Base-by-base conservation (phyloP, 2,329 filamentous ascomycete species). In the Magnaporthiopsis rhizophila region DNA sequence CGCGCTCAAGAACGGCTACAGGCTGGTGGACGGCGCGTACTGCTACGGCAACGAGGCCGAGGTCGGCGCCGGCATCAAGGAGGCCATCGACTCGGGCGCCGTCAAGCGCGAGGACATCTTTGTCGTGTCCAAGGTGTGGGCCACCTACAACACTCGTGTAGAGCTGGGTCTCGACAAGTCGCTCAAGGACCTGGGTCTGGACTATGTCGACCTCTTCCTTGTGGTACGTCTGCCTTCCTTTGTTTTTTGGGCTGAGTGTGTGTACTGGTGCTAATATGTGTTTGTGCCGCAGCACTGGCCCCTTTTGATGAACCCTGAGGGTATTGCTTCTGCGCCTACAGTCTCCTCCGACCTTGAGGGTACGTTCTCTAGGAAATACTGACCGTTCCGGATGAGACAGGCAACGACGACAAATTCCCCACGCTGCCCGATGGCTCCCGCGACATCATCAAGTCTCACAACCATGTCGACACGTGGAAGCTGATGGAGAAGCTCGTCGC, bases 121-220 rank as follows among this genome's bases (percentile, higher is more conserved):
- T 77, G 85, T 96, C 65, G 90, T 91, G 64, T 91, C 88, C 71
- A 96, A 96, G 82, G 83, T 93, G 53, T 96, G 91, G 90, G 89
- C 87, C 72, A 91, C 89, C 62, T 93, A 90, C 79, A 88, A 89
- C 75, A 85, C 84, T 36, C 82, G 87, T 8, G 86, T 86, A 7
- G 87, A 89, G 76, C 79, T 89, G 70, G 86, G 83, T 50, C 81
- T 95, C 50, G 85, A 91, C 68, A 87, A 88, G 81, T 90, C 87
- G 71, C 79, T 95, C 73, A 84, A 88, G 77, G 82, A 83, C 66
- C 79, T 96, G 50, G 89, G 90, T 1, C 79, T 95, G 61, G 89
- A 92, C 68, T 94, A 96, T 74, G 83, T 96, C 6, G 92, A 96
- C 74, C 79, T 96, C 65, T 92, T 86, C 73, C 81, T 96, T 53